Percentiles rank a stretch among this genome's conserved stretches.
Evolutionary conservation across 1,284 basidiomycete genomes (phyloP).

Genomic region (Blastosporella zonata): DNA sequence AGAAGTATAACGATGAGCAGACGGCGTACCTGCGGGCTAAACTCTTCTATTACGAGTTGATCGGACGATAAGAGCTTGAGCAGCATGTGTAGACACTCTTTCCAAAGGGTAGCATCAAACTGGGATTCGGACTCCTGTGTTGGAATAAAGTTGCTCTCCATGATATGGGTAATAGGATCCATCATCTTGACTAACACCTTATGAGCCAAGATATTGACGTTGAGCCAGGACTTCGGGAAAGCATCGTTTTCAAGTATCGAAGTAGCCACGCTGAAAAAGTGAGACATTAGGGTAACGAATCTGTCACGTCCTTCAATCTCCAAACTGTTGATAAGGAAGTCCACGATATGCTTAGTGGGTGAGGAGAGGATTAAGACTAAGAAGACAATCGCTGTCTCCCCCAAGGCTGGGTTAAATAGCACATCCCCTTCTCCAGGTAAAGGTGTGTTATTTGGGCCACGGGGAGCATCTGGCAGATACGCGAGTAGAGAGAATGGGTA

Average conservation of each 20-base stretch:
- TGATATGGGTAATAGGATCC: conserved; percentile 74
- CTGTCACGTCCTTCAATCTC: conserved; percentile 88
- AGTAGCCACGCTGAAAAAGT: conserved; percentile 79
- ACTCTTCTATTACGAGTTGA: conserved; percentile 92
- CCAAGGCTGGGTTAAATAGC: conserved; percentile 77
- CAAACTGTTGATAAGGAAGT: conserved; percentile 76
- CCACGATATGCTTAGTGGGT: conserved; percentile 73
- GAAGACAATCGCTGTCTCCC: conserved; percentile 86
- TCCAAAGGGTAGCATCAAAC: conserved; percentile 85
- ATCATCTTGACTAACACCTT: conserved; percentile 87
- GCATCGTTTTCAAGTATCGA: conserved; percentile 88
- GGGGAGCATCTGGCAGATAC: conserved; percentile 54
- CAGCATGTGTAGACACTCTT: conserved; percentile 77
- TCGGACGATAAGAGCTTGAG: conserved; percentile 86
- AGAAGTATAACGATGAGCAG: background rate
- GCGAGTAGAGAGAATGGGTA: conserved; percentile 89
- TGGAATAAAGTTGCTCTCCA: conserved; percentile 85
- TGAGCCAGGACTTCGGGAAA: conserved; percentile 91
- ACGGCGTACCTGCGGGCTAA: conserved; percentile 75
- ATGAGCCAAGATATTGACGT: conserved; percentile 88
- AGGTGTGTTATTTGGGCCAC: conserved; percentile 41
- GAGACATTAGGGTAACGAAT: conserved; percentile 67
- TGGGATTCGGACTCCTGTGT: conserved; percentile 54
- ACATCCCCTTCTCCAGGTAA: conserved; percentile 40
- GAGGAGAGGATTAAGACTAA: conserved; percentile 80